phyloP scores from a whole-genome alignment of 805 yeast species.

The Starmerella bacillaris region DNA sequence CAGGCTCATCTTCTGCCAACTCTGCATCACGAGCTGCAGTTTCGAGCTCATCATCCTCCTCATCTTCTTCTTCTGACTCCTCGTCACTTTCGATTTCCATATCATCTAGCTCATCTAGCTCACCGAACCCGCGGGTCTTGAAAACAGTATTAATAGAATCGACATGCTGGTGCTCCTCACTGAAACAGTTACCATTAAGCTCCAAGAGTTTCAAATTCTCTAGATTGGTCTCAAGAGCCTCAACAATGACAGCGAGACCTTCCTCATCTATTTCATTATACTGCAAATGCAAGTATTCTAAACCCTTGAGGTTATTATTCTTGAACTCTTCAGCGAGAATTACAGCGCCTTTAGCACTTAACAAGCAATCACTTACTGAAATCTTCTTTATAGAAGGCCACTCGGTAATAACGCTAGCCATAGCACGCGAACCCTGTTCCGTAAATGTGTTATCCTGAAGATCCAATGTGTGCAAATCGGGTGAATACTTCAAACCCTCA shows the following conservation, averaged over 20 bases:
- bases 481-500: conserved; percentile 51
- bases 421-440: conserved; percentile 39
- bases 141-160: conserved; percentile 45
- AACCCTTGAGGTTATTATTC: conserved; percentile 19
- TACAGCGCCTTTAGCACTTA: conserved; percentile 63
- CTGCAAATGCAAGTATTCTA: conserved; percentile 55
- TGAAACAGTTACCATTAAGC: conserved; percentile 82
- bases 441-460: conserved; percentile 94
- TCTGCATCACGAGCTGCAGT: conserved; percentile 28
- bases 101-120: conserved; percentile 83
- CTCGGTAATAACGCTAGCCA: conserved; percentile 38
- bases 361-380: conserved; percentile 73
- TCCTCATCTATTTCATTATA: conserved; percentile 67
- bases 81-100: conserved; percentile 67
- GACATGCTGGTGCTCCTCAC: conserved; percentile 64
- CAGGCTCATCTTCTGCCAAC: conserved; percentile 26
- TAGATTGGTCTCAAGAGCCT: conserved; percentile 36
- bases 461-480: conserved; percentile 50
- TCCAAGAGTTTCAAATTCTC: conserved; percentile 51
- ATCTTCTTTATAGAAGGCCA: conserved; percentile 64
- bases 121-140: conserved; percentile 58
- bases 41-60: conserved; percentile 34
- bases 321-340: conserved; percentile 27
- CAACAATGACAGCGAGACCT: conserved; percentile 41
- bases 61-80: conserved; percentile 47